A percentile compares a stretch with the other conserved stretches of the same genome.
These are phyloP conservation scores for Salinomyces thailandicus DNA, from an alignment of 2,329 filamentous ascomycete species.

Conservation along the genomic window DNA sequence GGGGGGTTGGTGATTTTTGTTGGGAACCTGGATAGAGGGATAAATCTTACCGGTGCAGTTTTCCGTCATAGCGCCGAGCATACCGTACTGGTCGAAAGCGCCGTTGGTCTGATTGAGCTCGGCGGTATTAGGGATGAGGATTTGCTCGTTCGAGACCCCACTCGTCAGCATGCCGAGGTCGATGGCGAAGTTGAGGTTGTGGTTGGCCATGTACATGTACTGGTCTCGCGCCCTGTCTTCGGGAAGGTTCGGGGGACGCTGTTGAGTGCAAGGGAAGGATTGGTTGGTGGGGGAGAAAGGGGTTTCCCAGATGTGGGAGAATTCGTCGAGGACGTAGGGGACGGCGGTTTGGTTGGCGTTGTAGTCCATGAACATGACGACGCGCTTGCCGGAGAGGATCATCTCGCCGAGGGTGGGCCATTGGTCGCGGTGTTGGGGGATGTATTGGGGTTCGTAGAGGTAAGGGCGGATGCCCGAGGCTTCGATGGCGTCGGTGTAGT, in stretches of 20 bases:
- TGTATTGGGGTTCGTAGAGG: constrained; percentile 60
- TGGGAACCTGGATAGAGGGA: neutral
- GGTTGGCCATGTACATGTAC: constrained; percentile 73
- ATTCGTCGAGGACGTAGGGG: constrained; percentile 81
- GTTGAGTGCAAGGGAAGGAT: constrained; percentile 64
- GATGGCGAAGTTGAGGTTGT: constrained; percentile 78
- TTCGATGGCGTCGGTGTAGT: constrained; percentile 60
- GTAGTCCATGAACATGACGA: constrained; percentile 78
- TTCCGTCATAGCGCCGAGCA: constrained; percentile 53
- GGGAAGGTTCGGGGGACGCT: constrained; percentile 61
- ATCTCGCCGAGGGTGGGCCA: constrained; percentile 77
- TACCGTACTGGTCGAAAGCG: constrained; percentile 49
- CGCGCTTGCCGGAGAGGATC: constrained; percentile 56
- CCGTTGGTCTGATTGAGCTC: constrained; percentile 64
- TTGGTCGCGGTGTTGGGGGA: constrained; percentile 60
- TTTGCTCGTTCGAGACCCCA: constrained; percentile 25
- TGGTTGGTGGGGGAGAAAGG: constrained; percentile 65
- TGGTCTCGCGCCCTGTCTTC: constrained; percentile 42
- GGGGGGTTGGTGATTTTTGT: too few relatives aligned
- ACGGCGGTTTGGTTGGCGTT: constrained; percentile 65
- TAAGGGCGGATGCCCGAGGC: constrained; percentile 61
- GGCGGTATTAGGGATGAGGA: constrained; percentile 63
- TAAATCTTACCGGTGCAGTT: constrained; percentile 46
- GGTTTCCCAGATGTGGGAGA: constrained; percentile 82
- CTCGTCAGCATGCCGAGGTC: constrained; percentile 45